Percentiles rank a stretch among this genome's conserved stretches.
phyloP scores from a whole-genome alignment of 805 yeast genomes.

The Spathaspora sp. region DNA sequence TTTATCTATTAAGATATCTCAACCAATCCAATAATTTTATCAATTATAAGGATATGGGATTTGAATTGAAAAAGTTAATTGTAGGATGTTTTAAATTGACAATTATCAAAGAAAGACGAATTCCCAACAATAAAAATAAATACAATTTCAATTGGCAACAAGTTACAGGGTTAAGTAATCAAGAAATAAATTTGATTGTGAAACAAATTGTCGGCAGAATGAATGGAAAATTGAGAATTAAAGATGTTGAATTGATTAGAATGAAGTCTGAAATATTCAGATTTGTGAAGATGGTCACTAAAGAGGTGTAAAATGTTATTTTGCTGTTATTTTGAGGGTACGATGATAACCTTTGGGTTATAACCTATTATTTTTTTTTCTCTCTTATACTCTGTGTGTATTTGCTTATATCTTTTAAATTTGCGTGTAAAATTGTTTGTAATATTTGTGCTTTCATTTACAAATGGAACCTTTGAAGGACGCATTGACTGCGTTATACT shows the following conservation, averaged over 20 bases:
- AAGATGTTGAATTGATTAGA: slow-evolving; percentile 31
- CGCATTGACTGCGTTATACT: too few relatives aligned
- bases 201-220: slow-evolving; percentile 33
- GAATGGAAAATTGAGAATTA: slow-evolving; percentile 39
- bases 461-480: too few relatives aligned
- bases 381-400: background rate
- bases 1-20: slow-evolving; percentile 41
- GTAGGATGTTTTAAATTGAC: slow-evolving; percentile 40
- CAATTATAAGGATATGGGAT: slow-evolving; percentile 42
- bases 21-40: slow-evolving; percentile 44
- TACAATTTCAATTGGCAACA: slow-evolving; percentile 26
- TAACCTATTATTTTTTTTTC: background rate
- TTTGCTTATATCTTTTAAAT: background rate
- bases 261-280: slow-evolving; percentile 38
- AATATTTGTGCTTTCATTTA: background rate
- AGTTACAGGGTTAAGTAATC: slow-evolving; percentile 33
- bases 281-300: slow-evolving; percentile 37
- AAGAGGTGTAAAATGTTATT: slow-evolving; percentile 1
- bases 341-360: background rate
- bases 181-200: slow-evolving; percentile 33
- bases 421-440: background rate
- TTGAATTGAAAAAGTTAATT: slow-evolving; percentile 36
- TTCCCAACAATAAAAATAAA: slow-evolving; percentile 4
- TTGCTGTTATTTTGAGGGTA: background rate
- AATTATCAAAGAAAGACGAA: slow-evolving; percentile 26